Conservation (phyloP, 1,284 basidiomycete species). For the Lignosus rhinocerotis region DNA sequence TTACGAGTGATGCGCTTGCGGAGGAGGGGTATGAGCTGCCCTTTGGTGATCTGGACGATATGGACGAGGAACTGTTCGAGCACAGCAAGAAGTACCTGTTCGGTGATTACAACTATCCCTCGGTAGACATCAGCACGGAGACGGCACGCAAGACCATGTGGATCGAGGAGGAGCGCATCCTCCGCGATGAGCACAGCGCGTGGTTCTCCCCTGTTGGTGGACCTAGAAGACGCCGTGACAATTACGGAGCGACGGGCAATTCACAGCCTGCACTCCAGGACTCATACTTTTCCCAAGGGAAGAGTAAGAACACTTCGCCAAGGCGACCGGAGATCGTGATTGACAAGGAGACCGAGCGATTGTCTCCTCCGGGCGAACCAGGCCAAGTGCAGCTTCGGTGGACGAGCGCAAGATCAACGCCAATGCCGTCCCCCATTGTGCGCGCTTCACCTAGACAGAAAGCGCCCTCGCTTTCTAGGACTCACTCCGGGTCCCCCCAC, state of each 20-base stretch:
- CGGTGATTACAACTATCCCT: constrained; percentile 92
- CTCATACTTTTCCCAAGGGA: constrained; percentile 20
- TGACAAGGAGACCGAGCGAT: constrained; percentile 45
- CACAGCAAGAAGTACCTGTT: constrained; percentile 77
- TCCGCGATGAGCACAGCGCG: constrained; percentile 67
- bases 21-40: constrained; percentile 66
- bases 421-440: constrained; percentile 22
- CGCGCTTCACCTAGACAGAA: constrained; percentile 22
- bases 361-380: constrained; percentile 26
- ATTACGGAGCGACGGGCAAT: constrained; percentile 57
- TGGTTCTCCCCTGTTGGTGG: constrained; percentile 64
- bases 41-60: constrained; percentile 62
- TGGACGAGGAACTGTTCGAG: constrained; percentile 71
- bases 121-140: constrained; percentile 84
- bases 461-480: constrained; percentile 8
- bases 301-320: constrained; percentile 24
- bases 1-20: constrained; percentile 32
- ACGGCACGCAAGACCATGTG: constrained; percentile 63
- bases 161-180: constrained; percentile 71
- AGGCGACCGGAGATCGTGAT: constrained; percentile 32
- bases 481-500: constrained; percentile 17
- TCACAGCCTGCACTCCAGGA: constrained; percentile 17
- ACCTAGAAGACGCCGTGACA: constrained; percentile 42
- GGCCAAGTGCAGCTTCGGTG: constrained; percentile 48
- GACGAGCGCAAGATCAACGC: constrained; percentile 38